These are phyloP conservation scores for Mycena floridula DNA, from an alignment of 768 basidiomycete genomes.

Conservation along the genomic window DNA sequence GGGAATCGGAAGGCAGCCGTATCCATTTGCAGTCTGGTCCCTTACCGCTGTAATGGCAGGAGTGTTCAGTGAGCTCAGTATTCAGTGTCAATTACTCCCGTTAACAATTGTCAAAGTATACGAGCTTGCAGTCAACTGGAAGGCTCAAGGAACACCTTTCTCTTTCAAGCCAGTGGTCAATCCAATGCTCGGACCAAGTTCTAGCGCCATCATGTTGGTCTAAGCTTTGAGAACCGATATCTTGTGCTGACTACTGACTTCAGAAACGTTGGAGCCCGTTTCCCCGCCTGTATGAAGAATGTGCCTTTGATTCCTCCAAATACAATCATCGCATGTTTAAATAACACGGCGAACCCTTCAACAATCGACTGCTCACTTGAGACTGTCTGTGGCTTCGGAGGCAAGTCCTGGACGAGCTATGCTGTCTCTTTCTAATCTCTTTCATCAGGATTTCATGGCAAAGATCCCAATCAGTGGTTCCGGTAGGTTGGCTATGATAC, in stretches of 20 bases:
- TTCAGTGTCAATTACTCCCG: too few species aligned
- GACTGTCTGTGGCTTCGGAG: constrained; percentile 86
- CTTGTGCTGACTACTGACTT: constrained; percentile 76
- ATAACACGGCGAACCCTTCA: constrained; percentile 79
- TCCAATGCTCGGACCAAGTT: constrained; percentile 78
- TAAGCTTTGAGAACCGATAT: too few species aligned
- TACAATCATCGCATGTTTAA: constrained; percentile 47
- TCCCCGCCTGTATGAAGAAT: constrained; percentile 77
- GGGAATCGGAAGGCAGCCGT: constrained; percentile 75
- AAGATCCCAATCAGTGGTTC: constrained; percentile 44
- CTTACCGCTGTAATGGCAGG: constrained; percentile 63
- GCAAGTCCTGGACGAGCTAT: too few species aligned
- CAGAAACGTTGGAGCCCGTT: constrained; percentile 86
- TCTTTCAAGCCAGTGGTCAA: constrained; percentile 88
- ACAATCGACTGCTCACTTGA: constrained; percentile 67
- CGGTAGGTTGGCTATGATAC: constrained; percentile 21
- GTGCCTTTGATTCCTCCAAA: constrained; percentile 48
- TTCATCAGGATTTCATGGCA: constrained; percentile 30
- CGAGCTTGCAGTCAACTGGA: constrained; percentile 7
- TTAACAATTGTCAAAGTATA: too few species aligned
- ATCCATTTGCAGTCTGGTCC: constrained; percentile 69
- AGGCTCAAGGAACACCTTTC: constrained; percentile 75
- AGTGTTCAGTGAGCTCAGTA: too few species aligned
- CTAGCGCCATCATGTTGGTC: neutral
- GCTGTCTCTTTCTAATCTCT: constrained; percentile 14